Evolutionary conservation across 2,329 filamentous ascomycete genomes (phyloP), one percentile per base, ranked within the genome.

Genomic region (Fusarium longipes): DNA sequence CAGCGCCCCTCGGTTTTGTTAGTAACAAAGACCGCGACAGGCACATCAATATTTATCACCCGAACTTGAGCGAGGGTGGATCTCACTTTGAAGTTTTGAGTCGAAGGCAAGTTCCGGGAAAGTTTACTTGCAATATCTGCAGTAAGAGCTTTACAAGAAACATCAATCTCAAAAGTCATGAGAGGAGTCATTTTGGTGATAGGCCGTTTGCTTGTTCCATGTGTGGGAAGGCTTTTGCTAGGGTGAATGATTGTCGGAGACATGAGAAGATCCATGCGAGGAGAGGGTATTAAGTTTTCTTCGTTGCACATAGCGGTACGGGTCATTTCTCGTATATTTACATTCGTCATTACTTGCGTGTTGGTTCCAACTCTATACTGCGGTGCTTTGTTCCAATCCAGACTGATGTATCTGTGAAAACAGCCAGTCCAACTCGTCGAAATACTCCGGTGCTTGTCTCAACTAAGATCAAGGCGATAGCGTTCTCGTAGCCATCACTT

Each of bases 191-290:
- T 2, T 62, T 14, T 12, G 58, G 58, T 1, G 58, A 62, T 0
- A 22, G 40, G 6, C 58, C 58, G 11, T 62, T 8, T 3, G 35
- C 58, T 1, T 62, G 58, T 1, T 24, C 11, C 0, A 47, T 39
- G 1, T 62, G 58, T 2, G 24, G 39, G 0, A 61, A 40, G 1
- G 47, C 47, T 1, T 62, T 62, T 36, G 57, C 47, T 2, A 40
- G 58, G 2, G 2, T 62, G 0, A 36, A 32, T 18, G 58, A 62
- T 14, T 62, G 58, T 3, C 24, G 58, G 7, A 61, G 58, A 2
- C 58, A 62, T 55, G 58, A 62, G n/a, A 61, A 62, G 20, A 62
- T 62, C 6, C 58, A 62, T 2, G 57, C 57, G 0, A 55, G 7
- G 12, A 55, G 24, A 3, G 58, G 55, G 0, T 61, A 60, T 2